Conservation (phyloP, 108 stramenopile species). For the Seminavis robusta region DNA sequence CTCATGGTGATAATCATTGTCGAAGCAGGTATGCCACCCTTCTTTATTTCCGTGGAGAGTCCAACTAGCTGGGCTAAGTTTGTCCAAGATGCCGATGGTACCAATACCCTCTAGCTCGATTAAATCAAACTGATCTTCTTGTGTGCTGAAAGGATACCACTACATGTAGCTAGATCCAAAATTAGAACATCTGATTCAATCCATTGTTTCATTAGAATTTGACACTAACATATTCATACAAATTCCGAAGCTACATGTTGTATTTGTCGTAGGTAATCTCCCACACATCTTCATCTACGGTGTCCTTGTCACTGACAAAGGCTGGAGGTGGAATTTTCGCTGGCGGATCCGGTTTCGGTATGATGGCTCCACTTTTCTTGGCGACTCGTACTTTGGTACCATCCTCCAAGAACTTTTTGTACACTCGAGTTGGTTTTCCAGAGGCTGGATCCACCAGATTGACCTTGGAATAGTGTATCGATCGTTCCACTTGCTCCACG, state of each 20-base stretch:
- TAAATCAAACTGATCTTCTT: too few relatives aligned
- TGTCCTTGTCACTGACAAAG: constrained; percentile 71
- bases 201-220: too few relatives aligned
- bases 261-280: constrained; percentile 66
- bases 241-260: too few relatives aligned
- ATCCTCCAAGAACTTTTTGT: constrained; percentile 76
- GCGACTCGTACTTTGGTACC: constrained; percentile 94
- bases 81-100: too few relatives aligned
- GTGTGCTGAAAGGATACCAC: too few relatives aligned
- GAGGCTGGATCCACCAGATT: constrained; percentile 80
- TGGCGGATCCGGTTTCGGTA: constrained; percentile 81
- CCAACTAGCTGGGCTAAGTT: too few relatives aligned
- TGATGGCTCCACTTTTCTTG: constrained; percentile 88
- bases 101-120: too few relatives aligned
- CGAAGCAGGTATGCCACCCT: too few relatives aligned
- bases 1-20: too few relatives aligned
- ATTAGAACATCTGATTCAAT: too few relatives aligned
- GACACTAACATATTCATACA: background rate
- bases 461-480: constrained; percentile 90
- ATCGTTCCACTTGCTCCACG: constrained; percentile 50
- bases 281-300: constrained; percentile 77
- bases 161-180: too few relatives aligned
- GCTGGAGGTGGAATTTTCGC: constrained; percentile 43
- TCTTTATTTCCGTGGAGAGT: too few relatives aligned
- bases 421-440: constrained; percentile 79